Evolutionary conservation across 208 protist genomes (phyloP).

Genomic region (Balamuthia mandrillaris): DNA sequence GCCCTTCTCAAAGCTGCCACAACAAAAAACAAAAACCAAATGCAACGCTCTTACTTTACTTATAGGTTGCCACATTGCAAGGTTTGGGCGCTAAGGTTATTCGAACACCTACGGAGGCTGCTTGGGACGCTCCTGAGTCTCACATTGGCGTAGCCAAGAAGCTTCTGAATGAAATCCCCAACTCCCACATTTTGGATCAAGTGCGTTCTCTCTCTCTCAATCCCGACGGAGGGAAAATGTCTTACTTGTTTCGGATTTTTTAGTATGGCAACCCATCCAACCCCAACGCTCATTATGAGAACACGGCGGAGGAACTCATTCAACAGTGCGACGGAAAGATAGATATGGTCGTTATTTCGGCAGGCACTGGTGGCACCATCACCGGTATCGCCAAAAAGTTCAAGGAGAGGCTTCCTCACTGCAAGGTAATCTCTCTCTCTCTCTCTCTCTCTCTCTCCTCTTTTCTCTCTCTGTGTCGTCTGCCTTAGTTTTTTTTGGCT

Average conservation of each 20-base stretch:
- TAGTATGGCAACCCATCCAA: constrained; percentile 94
- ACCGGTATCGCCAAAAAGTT: constrained; percentile 84
- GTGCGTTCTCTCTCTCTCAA: no score
- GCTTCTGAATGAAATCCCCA: constrained; percentile 85
- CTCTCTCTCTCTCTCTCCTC: constrained; percentile 7
- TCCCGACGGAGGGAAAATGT: no score
- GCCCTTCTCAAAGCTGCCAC: not conserved
- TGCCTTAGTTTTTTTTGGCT: constrained; percentile 40
- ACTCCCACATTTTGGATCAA: constrained; percentile 92
- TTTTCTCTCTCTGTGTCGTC: no score
- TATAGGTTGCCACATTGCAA: constrained; percentile 76
- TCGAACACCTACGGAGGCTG: constrained; percentile 89
- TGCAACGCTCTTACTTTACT: not conserved
- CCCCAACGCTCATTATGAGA: constrained; percentile 89
- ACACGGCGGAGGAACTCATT: constrained; percentile 91
- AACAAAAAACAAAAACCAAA: not conserved
- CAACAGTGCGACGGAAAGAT: constrained; percentile 88
- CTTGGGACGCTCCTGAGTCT: constrained; percentile 90
- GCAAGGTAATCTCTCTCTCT: constrained; percentile 28
- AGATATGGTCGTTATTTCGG: constrained; percentile 89
- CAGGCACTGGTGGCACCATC: constrained; percentile 95
- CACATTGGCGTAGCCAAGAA: constrained; percentile 90
- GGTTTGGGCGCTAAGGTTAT: constrained; percentile 93
- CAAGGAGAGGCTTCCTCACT: constrained; percentile 73
- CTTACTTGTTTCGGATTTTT: not conserved